Evolutionary conservation across 139 green algal species (phyloP).

Genomic region (Coelastrella sp.): DNA sequence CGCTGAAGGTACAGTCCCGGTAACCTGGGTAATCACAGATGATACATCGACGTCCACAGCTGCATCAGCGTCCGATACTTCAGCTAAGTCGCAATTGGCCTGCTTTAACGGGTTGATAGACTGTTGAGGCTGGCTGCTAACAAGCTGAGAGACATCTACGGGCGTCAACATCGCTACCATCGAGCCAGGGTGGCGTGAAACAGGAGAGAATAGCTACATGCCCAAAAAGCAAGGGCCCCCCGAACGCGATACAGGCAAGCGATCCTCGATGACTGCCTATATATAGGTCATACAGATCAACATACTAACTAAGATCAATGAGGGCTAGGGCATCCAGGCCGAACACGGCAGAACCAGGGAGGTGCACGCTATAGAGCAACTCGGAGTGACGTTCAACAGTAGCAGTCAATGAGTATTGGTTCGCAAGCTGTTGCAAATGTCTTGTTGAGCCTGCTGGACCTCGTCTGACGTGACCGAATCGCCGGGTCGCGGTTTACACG

Average conservation of each 20-base stretch:
- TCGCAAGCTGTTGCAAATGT: too few relatives aligned
- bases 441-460: too few relatives aligned
- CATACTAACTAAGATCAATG: background rate
- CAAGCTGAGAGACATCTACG: background rate
- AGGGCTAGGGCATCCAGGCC: too few relatives aligned
- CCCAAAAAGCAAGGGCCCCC: background rate
- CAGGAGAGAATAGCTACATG: background rate
- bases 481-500: too few relatives aligned
- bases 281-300: background rate
- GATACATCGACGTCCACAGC: slow-evolving; percentile 42
- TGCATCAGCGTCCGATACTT: slow-evolving; percentile 18
- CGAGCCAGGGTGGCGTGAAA: background rate
- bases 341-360: too few relatives aligned
- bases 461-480: too few relatives aligned
- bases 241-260: background rate
- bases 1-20: background rate
- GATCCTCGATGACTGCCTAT: background rate
- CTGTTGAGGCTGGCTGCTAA: background rate
- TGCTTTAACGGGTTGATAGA: background rate
- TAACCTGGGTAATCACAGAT: slow-evolving; percentile 56
- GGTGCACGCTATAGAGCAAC: too few relatives aligned
- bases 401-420: too few relatives aligned
- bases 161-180: background rate
- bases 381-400: too few relatives aligned
- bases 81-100: background rate